Evolutionary conservation across 257 asterid species (phyloP).

Genomic region (Salvia rosmarinus): DNA sequence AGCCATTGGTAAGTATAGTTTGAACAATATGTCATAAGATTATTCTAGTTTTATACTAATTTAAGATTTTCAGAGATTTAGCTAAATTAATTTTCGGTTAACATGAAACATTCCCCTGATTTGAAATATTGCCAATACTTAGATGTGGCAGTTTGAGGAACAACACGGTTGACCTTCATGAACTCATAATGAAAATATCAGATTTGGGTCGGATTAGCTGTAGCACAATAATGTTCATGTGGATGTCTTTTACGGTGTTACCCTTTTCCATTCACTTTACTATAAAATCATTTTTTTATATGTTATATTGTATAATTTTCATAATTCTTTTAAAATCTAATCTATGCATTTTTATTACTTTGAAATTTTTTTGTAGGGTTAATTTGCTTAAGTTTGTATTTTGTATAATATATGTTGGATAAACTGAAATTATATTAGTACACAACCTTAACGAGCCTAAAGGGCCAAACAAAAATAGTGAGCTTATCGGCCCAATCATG

Average conservation of each 20-base stretch:
- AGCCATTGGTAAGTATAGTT: slow-evolving; percentile 72
- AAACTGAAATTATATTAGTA: not conserved
- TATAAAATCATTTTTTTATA: not conserved
- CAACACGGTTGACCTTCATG: not conserved
- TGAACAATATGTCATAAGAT: slow-evolving; percentile 9
- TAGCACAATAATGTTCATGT: not conserved
- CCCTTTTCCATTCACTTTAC: not conserved
- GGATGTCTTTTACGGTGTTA: not conserved
- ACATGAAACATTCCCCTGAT: slow-evolving; percentile 7
- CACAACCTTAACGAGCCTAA: not conserved
- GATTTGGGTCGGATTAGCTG: not conserved
- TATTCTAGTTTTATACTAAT: not conserved
- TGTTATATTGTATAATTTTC: not conserved
- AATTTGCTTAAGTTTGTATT: not conserved
- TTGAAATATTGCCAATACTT: slow-evolving; percentile 10
- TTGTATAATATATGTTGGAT: not conserved
- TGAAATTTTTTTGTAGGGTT: not conserved
- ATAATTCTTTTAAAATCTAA: not conserved
- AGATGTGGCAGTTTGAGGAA: not conserved
- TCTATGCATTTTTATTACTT: not conserved
- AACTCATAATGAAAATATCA: not conserved
- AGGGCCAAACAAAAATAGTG: not conserved
- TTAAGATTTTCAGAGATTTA: not conserved
- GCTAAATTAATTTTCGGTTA: not conserved
- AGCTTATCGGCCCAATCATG: not conserved